These are phyloP conservation scores for Metschnikowia bowlesiae DNA, from an alignment of 805 yeast genomes.

Conservation along the genomic window DNA sequence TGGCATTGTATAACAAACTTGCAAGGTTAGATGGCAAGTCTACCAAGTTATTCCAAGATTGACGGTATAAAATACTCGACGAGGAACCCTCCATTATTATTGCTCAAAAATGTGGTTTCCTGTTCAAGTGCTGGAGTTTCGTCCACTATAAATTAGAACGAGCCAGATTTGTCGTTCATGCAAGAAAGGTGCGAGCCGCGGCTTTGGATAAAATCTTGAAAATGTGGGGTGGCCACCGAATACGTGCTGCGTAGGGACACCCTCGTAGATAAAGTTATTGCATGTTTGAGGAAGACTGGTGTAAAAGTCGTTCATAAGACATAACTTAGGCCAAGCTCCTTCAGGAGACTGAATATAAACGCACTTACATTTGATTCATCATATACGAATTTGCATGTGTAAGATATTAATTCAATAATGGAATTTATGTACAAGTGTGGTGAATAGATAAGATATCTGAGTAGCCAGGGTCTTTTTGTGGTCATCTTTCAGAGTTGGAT, in stretches of 20 bases:
- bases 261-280: not conserved
- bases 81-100: constrained; percentile 33
- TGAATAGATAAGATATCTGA: too few species aligned
- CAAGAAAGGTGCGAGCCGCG: constrained; percentile 6
- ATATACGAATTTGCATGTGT: not conserved
- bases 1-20: constrained; percentile 44
- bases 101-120: not conserved
- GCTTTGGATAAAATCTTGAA: not conserved
- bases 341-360: not conserved
- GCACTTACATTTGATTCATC: not conserved
- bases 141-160: not conserved
- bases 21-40: constrained; percentile 50
- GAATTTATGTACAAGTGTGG: not conserved
- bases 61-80: constrained; percentile 26
- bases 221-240: constrained; percentile 2
- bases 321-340: not conserved
- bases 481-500: not conserved
- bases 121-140: not conserved
- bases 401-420: not conserved
- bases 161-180: constrained; percentile 3
- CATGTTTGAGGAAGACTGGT: not conserved
- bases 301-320: not conserved
- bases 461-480: not conserved
- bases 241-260: not conserved
- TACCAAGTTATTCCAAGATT: constrained; percentile 46